phyloP scores from a whole-genome alignment of 2,329 filamentous ascomycete species.

The Botrytis elliptica region DNA sequence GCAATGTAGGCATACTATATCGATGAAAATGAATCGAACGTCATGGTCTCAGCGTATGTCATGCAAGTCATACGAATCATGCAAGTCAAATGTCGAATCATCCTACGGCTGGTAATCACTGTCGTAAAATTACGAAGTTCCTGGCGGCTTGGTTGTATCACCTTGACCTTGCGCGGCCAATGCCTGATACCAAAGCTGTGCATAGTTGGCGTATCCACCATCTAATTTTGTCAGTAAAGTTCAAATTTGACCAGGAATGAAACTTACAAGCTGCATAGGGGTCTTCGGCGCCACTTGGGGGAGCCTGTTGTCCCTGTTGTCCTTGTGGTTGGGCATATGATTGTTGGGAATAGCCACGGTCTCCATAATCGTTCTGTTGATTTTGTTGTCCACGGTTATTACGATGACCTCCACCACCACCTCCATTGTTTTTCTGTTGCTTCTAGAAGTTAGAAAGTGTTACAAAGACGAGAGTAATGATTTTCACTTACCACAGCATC shows the following conservation, averaged over 20 bases:
- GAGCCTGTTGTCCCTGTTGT: slow-evolving; percentile 47
- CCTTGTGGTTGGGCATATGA: slow-evolving; percentile 42
- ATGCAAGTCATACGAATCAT: slow-evolving; percentile 38
- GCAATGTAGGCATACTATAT: slow-evolving; percentile 39
- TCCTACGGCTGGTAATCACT: slow-evolving; percentile 31
- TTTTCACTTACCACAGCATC: slow-evolving; percentile 71
- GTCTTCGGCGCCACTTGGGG: slow-evolving; percentile 54
- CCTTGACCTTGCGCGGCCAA: slow-evolving; percentile 48
- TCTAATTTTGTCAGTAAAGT: slow-evolving; percentile 46
- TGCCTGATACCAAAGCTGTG: slow-evolving; percentile 79
- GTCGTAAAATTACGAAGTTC: slow-evolving; percentile 40
- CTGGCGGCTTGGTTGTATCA: slow-evolving; percentile 43
- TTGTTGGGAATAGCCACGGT: slow-evolving; percentile 52
- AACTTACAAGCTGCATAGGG: slow-evolving; percentile 72
- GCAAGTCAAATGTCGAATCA: slow-evolving; percentile 32
- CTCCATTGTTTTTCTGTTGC: slow-evolving; percentile 53
- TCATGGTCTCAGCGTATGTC: slow-evolving; percentile 39
- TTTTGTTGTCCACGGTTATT: slow-evolving; percentile 45
- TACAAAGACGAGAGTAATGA: not conserved
- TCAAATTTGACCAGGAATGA: slow-evolving; percentile 6
- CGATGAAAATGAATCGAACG: slow-evolving; percentile 35
- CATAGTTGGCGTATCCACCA: slow-evolving; percentile 78
- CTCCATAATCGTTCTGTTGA: slow-evolving; percentile 53
- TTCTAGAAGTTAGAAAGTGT: slow-evolving; percentile 35
- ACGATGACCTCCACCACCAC: slow-evolving; percentile 47